Evolutionary conservation across 2,329 filamentous ascomycete species (phyloP).

Genomic region (Lecanosticta acicola): DNA sequence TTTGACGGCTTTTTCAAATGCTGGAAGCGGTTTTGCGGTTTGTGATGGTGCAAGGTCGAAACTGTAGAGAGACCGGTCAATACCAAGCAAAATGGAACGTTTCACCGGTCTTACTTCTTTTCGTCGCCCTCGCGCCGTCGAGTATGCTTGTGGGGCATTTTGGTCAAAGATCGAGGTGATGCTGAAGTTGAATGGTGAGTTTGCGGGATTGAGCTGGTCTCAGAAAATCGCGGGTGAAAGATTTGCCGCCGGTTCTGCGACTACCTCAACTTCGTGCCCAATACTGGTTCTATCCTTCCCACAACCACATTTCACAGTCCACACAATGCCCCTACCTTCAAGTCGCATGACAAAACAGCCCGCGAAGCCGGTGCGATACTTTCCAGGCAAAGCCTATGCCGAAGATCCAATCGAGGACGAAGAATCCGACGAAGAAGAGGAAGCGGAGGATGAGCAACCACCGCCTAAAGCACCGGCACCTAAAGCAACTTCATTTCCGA

Average conservation of each 20-base stretch:
- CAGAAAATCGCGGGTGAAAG: neutral
- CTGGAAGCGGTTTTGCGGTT: conserved; percentile 55
- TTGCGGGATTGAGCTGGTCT: too few species aligned
- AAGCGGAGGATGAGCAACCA: conserved; percentile 41
- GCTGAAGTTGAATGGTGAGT: neutral
- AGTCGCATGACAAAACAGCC: conserved; percentile 88
- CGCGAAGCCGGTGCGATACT: conserved; percentile 70
- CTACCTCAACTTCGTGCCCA: too few species aligned
- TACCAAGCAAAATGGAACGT: too few species aligned
- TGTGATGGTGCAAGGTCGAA: conserved; percentile 57
- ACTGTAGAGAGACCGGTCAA: conserved; percentile 35
- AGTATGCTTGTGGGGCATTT: conserved; percentile 32
- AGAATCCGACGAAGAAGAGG: conserved; percentile 48
- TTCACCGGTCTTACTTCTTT: conserved; percentile 28
- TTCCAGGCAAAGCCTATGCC: conserved; percentile 70
- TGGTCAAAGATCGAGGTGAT: conserved; percentile 1
- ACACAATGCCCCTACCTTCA: conserved; percentile 58
- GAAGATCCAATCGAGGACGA: conserved; percentile 42
- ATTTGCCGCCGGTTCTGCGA: neutral
- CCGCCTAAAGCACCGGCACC: conserved; percentile 35
- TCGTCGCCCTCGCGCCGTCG: conserved; percentile 31
- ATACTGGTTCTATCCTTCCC: neutral
- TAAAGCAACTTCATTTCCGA: conserved; percentile 45
- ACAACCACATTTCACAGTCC: neutral
- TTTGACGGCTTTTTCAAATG: conserved; percentile 40